These are phyloP conservation scores for Trichoderma orchidacearum DNA, from an alignment of 495 filamentous ascomycete genomes.

Conservation along the genomic window DNA sequence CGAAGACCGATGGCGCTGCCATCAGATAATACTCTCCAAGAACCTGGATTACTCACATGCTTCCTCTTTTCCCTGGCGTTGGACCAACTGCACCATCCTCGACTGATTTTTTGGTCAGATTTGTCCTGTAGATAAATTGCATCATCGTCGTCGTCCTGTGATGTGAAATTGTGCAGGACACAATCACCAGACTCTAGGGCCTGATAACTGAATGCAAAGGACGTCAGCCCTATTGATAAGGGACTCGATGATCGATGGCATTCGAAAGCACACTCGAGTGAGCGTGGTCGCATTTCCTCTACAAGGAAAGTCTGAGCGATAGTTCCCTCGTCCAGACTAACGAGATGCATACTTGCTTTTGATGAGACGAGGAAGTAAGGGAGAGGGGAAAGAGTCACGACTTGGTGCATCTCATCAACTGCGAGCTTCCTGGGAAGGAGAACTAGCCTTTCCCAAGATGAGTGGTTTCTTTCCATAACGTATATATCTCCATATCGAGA, in stretches of 20 bases:
- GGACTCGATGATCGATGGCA: constrained; percentile 30
- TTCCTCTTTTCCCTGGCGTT: constrained; percentile 12
- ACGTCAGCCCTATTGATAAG: constrained; percentile 32
- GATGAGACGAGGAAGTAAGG: constrained; percentile 36
- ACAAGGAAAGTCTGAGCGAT: constrained; percentile 43
- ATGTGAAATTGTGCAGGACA: constrained; percentile 42
- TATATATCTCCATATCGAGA: not conserved
- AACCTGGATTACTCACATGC: constrained; percentile 30
- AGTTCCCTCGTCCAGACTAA: constrained; percentile 32
- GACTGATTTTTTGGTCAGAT: not conserved
- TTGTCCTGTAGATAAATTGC: constrained; percentile 19
- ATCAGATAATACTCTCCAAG: constrained; percentile 31
- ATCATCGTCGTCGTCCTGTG: constrained; percentile 25
- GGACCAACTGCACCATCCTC: not conserved
- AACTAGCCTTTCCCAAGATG: constrained; percentile 8
- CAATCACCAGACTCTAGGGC: constrained; percentile 36
- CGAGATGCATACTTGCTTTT: constrained; percentile 33
- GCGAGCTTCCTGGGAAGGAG: constrained; percentile 12
- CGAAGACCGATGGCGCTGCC: constrained; percentile 31
- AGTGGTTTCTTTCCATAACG: not conserved
- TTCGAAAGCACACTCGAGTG: constrained; percentile 35
- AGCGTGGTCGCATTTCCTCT: constrained; percentile 37
- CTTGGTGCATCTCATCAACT: constrained; percentile 11
- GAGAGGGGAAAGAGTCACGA: constrained; percentile 26
- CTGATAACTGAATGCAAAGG: constrained; percentile 39